These are phyloP conservation scores for Termitomyces sp. DNA, from an alignment of 768 basidiomycete species.

Conservation along the genomic window DNA sequence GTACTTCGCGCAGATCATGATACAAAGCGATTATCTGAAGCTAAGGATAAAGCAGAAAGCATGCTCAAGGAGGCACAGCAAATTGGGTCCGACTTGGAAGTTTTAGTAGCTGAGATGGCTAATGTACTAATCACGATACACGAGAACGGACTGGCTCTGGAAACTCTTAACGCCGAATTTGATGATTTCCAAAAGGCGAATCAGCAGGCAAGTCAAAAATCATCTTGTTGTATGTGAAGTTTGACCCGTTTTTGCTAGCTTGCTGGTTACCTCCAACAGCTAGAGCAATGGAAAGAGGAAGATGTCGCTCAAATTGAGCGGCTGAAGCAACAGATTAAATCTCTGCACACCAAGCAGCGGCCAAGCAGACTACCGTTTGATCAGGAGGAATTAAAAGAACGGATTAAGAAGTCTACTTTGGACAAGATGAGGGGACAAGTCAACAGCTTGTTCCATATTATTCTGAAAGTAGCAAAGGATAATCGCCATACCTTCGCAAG, in stretches of 20 bases:
- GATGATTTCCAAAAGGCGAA: neutral
- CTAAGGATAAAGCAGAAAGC: neutral
- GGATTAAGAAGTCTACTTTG: slow-evolving; percentile 10
- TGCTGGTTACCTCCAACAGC: slow-evolving; percentile 8
- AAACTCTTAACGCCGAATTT: slow-evolving; percentile 5
- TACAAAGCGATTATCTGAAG: neutral
- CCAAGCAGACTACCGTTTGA: slow-evolving; percentile 13
- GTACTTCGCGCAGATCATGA: slow-evolving; percentile 1
- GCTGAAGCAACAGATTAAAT: slow-evolving; percentile 20
- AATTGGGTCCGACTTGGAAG: slow-evolving; percentile 3
- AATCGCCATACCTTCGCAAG: slow-evolving; percentile 18
- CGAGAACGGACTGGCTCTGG: neutral
- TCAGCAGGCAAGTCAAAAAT: neutral
- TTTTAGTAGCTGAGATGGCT: neutral
- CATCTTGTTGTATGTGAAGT: neutral
- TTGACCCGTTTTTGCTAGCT: neutral
- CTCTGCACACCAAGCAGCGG: slow-evolving; percentile 14
- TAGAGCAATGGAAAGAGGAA: slow-evolving; percentile 16
- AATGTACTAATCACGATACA: neutral
- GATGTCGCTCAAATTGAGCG: slow-evolving; percentile 18
- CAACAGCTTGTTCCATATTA: slow-evolving; percentile 16
- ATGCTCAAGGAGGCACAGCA: neutral
- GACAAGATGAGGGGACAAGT: slow-evolving; percentile 21
- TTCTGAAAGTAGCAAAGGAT: slow-evolving; percentile 18
- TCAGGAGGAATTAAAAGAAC: slow-evolving; percentile 16